A percentile compares a stretch with the other conserved stretches of the same genome.
phyloP scores from a whole-genome alignment of 2,329 filamentous ascomycete species.

The Coniochaeta hoffmannii region DNA sequence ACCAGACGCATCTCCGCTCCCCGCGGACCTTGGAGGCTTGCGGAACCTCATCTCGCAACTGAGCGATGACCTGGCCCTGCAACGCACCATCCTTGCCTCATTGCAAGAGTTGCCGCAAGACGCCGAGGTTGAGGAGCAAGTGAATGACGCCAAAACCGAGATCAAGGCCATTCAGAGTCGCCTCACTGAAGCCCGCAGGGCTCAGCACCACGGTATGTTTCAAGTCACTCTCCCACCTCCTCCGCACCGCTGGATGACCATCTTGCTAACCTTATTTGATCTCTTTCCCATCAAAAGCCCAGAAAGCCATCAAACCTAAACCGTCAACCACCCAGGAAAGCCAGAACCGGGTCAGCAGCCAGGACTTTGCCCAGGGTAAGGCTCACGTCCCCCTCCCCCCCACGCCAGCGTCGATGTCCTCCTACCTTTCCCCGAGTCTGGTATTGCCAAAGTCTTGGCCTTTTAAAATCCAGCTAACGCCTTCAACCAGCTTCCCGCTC shows the following conservation, averaged over 20 bases:
- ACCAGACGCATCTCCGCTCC: background rate
- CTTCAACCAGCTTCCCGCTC: background rate
- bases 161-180: slow-evolving; percentile 22
- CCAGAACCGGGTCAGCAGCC: background rate
- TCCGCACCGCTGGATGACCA: slow-evolving; percentile 1
- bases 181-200: slow-evolving; percentile 12
- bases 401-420: background rate
- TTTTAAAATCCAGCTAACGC: background rate
- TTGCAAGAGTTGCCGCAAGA: slow-evolving; percentile 24
- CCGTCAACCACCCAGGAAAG: background rate
- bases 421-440: background rate
- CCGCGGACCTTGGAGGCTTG: slow-evolving; percentile 11
- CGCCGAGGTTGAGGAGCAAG: slow-evolving; percentile 12
- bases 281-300: background rate
- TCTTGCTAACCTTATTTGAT: background rate
- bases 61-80: slow-evolving; percentile 32
- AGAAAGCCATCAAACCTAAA: background rate
- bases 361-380: background rate
- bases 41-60: slow-evolving; percentile 16
- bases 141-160: slow-evolving; percentile 17
- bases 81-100: slow-evolving; percentile 34
- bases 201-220: slow-evolving; percentile 1
- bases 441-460: background rate
- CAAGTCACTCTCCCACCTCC: background rate
- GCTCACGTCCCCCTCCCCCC: background rate